phyloP scores from a whole-genome alignment of 192 early-diverging fungal genomes.

The Coemansia sp. region DNA sequence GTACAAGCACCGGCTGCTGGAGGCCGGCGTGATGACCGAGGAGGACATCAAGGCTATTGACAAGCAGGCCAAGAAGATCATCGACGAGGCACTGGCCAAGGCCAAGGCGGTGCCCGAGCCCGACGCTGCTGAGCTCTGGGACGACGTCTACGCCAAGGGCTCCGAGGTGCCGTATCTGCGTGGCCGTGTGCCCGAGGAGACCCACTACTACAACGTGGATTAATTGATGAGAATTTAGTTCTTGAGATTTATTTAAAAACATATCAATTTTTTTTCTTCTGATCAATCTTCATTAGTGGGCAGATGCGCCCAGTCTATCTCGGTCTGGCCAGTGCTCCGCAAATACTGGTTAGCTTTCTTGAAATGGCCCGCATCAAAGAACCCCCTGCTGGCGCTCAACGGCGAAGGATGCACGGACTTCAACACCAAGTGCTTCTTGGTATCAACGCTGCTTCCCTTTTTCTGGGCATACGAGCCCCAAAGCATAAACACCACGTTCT shows the following conservation, averaged over 20 bases:
- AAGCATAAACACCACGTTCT: slow-evolving; percentile 85
- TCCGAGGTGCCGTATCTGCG: slow-evolving; percentile 71
- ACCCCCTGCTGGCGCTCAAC: slow-evolving; percentile 81
- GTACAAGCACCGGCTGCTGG: slow-evolving; percentile 80
- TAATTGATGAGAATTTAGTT: slow-evolving; percentile 1
- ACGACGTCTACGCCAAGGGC: slow-evolving; percentile 81
- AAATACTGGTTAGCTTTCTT: slow-evolving; percentile 87
- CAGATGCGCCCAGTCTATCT: slow-evolving; percentile 40
- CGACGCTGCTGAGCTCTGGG: slow-evolving; percentile 66
- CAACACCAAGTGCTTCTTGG: slow-evolving; percentile 80
- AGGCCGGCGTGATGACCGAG: slow-evolving; percentile 69
- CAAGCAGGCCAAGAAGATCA: slow-evolving; percentile 81
- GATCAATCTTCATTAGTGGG: slow-evolving; percentile 1
- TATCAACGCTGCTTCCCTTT: slow-evolving; percentile 73
- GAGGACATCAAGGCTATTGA: slow-evolving; percentile 92
- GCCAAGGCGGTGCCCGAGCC: slow-evolving; percentile 82
- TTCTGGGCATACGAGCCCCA: slow-evolving; percentile 92
- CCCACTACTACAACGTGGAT: slow-evolving; percentile 57
- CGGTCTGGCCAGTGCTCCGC: slow-evolving; percentile 18
- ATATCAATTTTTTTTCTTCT: background rate
- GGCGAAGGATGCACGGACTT: slow-evolving; percentile 90
- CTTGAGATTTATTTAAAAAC: background rate
- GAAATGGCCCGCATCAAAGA: slow-evolving; percentile 85
- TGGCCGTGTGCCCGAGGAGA: slow-evolving; percentile 81
- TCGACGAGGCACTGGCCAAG: slow-evolving; percentile 83